Conservation (phyloP, 2,329 filamentous ascomycete genomes). For the Ascochyta clinopodiicola region DNA sequence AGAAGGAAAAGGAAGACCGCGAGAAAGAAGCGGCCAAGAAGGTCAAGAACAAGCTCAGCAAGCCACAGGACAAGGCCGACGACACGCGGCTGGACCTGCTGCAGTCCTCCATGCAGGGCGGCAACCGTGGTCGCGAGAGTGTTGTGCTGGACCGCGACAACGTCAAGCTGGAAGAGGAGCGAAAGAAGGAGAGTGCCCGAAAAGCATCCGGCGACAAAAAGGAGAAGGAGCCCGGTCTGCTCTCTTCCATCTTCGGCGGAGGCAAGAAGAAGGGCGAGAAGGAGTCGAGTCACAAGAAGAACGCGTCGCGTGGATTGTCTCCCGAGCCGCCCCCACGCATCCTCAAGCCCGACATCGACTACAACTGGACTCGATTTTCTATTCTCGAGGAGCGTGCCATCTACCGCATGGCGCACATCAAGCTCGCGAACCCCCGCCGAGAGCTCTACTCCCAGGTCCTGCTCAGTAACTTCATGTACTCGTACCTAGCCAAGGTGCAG, state of each 20-base stretch:
- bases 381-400: slow-evolving; percentile 96
- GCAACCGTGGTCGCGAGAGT: slow-evolving; percentile 73
- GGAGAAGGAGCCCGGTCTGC: slow-evolving; percentile 85
- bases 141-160: slow-evolving; percentile 81
- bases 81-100: slow-evolving; percentile 84
- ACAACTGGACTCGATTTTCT: slow-evolving; percentile 93
- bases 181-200: slow-evolving; percentile 78
- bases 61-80: slow-evolving; percentile 63
- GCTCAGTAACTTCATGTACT: slow-evolving; percentile 99
- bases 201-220: slow-evolving; percentile 79
- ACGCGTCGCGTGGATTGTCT: slow-evolving; percentile 73
- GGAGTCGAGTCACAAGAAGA: slow-evolving; percentile 76
- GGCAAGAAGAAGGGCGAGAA: slow-evolving; percentile 85
- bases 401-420: slow-evolving; percentile 98
- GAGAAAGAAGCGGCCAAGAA: slow-evolving; percentile 51
- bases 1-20: slow-evolving; percentile 48
- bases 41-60: slow-evolving; percentile 70
- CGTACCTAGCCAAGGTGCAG: slow-evolving; percentile 96
- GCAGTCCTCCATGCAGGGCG: slow-evolving; percentile 82
- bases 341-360: slow-evolving; percentile 87
- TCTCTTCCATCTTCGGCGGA: slow-evolving; percentile 90
- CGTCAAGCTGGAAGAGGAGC: slow-evolving; percentile 77
- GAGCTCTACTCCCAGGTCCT: slow-evolving; percentile 93
- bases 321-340: slow-evolving; percentile 76
- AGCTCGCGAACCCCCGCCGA: slow-evolving; percentile 94